Evolutionary conservation across 2,329 filamentous ascomycete species (phyloP), one percentile per base, ranked within the genome.

Genomic region (Phialocephala subalpina): DNA sequence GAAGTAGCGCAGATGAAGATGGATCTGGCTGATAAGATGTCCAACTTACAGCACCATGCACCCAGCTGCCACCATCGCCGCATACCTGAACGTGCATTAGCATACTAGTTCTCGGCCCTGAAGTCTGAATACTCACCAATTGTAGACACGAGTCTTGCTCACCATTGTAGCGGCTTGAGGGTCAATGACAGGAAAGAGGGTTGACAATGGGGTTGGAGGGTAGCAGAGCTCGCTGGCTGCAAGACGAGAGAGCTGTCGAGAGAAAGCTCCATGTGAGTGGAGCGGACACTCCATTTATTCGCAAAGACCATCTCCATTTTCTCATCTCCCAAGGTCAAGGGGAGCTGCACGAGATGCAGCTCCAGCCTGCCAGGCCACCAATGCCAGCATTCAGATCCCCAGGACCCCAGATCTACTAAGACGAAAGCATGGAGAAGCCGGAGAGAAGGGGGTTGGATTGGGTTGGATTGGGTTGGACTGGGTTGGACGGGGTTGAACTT

Each of bases 11-110:
- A 33, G 29, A 33, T 9, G 29, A 9, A 33, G 29, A 33, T 33
- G 4, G 29, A 33, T 9, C 29, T 5, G 29, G 29, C 42, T 25
- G 16, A 20, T 22, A 14, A 27, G 7, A 8, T 14, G 16, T 3
- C 27, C 14, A 12, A 35, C 12, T 22, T 92, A 92, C 58, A 92
- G 82, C 25, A 92, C 89, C 90, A 73, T 73, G 49, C 69, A 71
- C 38, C 67, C 68, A 29, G 69, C 68, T 18, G 71, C 69, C 38
- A 72, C 62, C 64, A 73, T 58, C 18, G 67, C 66, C 42, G 67
- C 65, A 60, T 70, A 16, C 12, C 38, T 42, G 12, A 9, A 33
- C 4, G 14, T 42, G 38, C 18, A 42, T 42, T 42, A 42, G 38
- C 12, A 5, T 42, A 16, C 12, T 42, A 12, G 12, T 42, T 12